A percentile compares a stretch with the other conserved stretches of the same genome.
Conservation (phyloP, 306 rosid species). For the Vigna angularis region DNA sequence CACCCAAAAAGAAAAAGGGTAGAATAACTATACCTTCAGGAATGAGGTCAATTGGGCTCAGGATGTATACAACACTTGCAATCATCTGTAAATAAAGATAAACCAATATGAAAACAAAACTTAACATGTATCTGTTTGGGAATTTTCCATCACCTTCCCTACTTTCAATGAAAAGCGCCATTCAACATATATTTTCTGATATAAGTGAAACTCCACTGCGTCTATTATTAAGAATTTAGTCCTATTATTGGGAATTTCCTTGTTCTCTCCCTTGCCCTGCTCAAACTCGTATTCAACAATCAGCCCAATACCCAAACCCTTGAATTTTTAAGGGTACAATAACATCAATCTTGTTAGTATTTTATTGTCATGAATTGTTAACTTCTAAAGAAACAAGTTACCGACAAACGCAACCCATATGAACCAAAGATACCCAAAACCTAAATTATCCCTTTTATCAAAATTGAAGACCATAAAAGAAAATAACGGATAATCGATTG, state of each 20-base stretch:
- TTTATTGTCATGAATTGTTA: too few relatives aligned
- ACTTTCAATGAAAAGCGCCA: background rate
- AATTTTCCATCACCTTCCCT: background rate
- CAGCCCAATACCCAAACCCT: background rate
- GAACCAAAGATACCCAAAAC: background rate
- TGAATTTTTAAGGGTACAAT: too few relatives aligned
- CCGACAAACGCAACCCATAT: background rate
- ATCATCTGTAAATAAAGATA: constrained; percentile 59
- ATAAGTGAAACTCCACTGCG: background rate
- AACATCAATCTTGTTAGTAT: too few relatives aligned
- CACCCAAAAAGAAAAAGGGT: constrained; percentile 16
- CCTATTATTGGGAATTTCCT: background rate
- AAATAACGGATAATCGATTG: background rate
- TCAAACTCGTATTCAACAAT: background rate
- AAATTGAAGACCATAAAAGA: background rate
- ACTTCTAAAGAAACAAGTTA: background rate
- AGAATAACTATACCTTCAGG: constrained; percentile 71
- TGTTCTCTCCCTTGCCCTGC: background rate
- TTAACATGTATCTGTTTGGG: background rate
- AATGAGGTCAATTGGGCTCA: constrained; percentile 91
- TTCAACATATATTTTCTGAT: background rate
- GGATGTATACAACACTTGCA: constrained; percentile 59
- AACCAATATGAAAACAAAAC: background rate
- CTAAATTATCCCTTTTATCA: background rate
- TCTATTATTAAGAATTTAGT: background rate